Evolutionary conservation across 2,329 filamentous ascomycete species (phyloP).

Genomic region (Penicillium sp.): DNA sequence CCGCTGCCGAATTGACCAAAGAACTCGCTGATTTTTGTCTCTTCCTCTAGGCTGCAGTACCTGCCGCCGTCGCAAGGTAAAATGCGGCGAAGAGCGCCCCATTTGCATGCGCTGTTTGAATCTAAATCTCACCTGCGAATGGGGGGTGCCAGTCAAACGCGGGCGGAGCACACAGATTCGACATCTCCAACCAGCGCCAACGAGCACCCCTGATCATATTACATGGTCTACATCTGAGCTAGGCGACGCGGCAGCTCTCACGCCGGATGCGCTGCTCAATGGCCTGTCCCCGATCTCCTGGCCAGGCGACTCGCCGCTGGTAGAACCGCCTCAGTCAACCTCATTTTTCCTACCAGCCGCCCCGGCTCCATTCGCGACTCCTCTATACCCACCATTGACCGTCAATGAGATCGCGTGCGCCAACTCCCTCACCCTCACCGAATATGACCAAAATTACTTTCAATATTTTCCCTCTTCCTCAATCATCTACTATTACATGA

Average conservation of each 20-base stretch:
- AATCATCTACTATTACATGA: conserved; percentile 45
- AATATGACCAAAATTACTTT: conserved; percentile 44
- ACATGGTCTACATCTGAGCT: conserved; percentile 14
- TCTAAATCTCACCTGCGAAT: conserved; percentile 42
- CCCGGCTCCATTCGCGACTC: conserved; percentile 24
- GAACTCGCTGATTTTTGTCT: neutral
- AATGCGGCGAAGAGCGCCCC: conserved; percentile 45
- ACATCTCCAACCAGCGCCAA: conserved; percentile 35
- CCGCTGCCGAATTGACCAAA: neutral
- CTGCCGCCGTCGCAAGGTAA: conserved; percentile 46
- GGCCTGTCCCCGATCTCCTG: conserved; percentile 29
- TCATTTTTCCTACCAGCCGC: conserved; percentile 27
- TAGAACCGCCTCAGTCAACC: conserved; percentile 22
- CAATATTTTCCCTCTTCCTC: conserved; percentile 44
- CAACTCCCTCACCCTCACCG: conserved; percentile 43
- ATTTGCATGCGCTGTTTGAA: conserved; percentile 42
- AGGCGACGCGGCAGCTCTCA: conserved; percentile 18
- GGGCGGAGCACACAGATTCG: conserved; percentile 33
- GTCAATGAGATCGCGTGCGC: conserved; percentile 34
- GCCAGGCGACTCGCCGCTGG: conserved; percentile 21
- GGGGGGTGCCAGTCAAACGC: conserved; percentile 41
- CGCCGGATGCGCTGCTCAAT: conserved; percentile 19
- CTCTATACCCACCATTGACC: conserved; percentile 36
- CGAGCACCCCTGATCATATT: conserved; percentile 19
- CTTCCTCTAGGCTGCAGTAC: conserved; percentile 44